Conservation (phyloP, 805 yeast genomes). For the Metschnikowia dekortorum region DNA sequence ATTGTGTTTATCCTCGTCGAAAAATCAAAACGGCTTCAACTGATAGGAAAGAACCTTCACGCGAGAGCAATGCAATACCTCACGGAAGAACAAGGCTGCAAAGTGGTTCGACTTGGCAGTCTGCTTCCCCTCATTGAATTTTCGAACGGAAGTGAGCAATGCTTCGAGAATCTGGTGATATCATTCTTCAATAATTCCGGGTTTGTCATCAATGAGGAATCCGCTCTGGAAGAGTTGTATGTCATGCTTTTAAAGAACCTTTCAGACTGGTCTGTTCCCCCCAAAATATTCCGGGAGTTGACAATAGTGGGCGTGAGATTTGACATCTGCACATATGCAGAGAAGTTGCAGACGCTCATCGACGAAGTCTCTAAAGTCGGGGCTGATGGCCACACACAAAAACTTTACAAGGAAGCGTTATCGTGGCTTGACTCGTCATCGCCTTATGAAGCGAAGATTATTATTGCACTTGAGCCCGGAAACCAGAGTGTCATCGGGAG, state of each 20-base stretch:
- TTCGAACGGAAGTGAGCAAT: conserved; percentile 22
- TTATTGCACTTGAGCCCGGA: conserved; percentile 52
- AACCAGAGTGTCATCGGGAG: conserved; percentile 51
- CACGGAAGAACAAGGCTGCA: conserved; percentile 39
- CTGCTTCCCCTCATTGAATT: conserved; percentile 45
- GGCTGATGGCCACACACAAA: conserved; percentile 19
- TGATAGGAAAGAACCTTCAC: conserved; percentile 52
- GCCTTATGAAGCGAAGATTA: conserved; percentile 38
- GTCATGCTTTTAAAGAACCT: conserved; percentile 42
- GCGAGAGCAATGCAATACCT: conserved; percentile 49
- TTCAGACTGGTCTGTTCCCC: conserved; percentile 48
- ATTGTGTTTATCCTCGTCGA: conserved; percentile 49
- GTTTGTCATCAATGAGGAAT: conserved; percentile 29
- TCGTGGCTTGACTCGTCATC: conserved; percentile 24
- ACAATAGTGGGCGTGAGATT: conserved; percentile 55
- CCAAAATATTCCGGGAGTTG: conserved; percentile 49
- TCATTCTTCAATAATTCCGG: conserved; percentile 38
- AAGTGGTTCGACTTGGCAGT: conserved; percentile 38
- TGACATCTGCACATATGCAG: conserved; percentile 46
- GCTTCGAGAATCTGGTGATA: conserved; percentile 20
- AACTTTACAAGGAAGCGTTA: conserved; percentile 37
- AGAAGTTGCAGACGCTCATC: conserved; percentile 40
- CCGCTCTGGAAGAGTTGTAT: conserved; percentile 20
- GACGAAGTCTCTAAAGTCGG: conserved; percentile 17
- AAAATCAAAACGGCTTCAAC: conserved; percentile 48